Conservation (phyloP, 2,329 filamentous ascomycete genomes). For the Zarea fungicola region DNA sequence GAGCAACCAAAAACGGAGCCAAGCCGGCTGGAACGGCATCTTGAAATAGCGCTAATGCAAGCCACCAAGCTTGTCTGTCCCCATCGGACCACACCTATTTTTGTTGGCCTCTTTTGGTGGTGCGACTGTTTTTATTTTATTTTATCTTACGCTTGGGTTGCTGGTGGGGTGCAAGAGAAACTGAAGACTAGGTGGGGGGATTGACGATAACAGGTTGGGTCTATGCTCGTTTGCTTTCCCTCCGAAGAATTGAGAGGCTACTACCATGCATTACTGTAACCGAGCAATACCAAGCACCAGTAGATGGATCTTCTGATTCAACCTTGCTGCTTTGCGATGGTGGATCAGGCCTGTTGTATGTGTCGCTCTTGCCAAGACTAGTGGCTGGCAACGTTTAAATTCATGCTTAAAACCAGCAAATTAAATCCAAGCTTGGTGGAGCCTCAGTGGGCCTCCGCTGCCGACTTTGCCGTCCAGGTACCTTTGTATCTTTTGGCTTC, state of each 20-base stretch:
- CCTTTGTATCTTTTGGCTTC: constrained; percentile 1
- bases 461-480: constrained; percentile 13
- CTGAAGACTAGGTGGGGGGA: too few relatives aligned
- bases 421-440: background rate
- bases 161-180: background rate
- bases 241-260: too few relatives aligned
- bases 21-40: constrained; percentile 37
- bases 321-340: background rate
- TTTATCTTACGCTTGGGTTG: constrained; percentile 20
- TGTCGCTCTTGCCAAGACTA: constrained; percentile 33
- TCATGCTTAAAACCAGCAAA: constrained; percentile 41
- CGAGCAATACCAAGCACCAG: too few relatives aligned
- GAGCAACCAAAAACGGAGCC: constrained; percentile 19
- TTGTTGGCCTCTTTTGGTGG: background rate
- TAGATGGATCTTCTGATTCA: background rate
- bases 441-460: constrained; percentile 5
- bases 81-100: background rate
- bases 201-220: too few relatives aligned
- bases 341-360: constrained; percentile 1
- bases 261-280: too few relatives aligned
- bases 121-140: background rate
- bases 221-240: too few relatives aligned
- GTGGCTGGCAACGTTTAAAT: constrained; percentile 46
- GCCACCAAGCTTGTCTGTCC: constrained; percentile 14
- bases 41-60: constrained; percentile 24